Conservation (phyloP, 1,284 basidiomycete genomes). For the Inonotus obliquus region DNA sequence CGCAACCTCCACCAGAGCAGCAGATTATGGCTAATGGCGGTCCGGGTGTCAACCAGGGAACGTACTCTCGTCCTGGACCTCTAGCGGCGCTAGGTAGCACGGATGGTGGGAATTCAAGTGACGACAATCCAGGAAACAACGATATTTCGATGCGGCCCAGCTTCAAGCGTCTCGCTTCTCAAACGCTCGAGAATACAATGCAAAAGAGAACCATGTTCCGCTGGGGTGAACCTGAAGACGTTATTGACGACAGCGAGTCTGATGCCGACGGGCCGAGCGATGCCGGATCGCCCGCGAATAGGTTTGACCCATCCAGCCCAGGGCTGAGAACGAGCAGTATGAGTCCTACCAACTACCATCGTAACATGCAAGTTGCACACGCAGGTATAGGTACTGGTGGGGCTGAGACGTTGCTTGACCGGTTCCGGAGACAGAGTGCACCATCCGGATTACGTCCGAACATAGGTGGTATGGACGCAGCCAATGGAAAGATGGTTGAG, state of each 20-base stretch:
- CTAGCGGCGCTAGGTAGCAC: not conserved
- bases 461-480: not conserved
- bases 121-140: constrained; percentile 3
- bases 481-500: not conserved
- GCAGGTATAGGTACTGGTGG: not conserved
- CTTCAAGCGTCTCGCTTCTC: constrained; percentile 68
- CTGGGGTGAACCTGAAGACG: constrained; percentile 30
- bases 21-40: not conserved
- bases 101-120: constrained; percentile 8
- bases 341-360: constrained; percentile 5
- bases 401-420: constrained; percentile 7
- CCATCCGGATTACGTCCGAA: constrained; percentile 11
- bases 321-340: not conserved
- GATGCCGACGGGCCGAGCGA: constrained; percentile 12
- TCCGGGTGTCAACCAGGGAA: not conserved
- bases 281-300: not conserved
- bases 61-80: constrained; percentile 7
- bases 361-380: constrained; percentile 5
- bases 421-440: constrained; percentile 16
- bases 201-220: constrained; percentile 48
- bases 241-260: constrained; percentile 23
- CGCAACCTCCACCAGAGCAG: not conserved
- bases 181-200: constrained; percentile 57
- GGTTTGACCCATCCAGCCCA: not conserved
- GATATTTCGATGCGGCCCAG: constrained; percentile 39